Base-by-base conservation (phyloP, 1,284 basidiomycete genomes). In the Ceratobasidium papillatum region DNA sequence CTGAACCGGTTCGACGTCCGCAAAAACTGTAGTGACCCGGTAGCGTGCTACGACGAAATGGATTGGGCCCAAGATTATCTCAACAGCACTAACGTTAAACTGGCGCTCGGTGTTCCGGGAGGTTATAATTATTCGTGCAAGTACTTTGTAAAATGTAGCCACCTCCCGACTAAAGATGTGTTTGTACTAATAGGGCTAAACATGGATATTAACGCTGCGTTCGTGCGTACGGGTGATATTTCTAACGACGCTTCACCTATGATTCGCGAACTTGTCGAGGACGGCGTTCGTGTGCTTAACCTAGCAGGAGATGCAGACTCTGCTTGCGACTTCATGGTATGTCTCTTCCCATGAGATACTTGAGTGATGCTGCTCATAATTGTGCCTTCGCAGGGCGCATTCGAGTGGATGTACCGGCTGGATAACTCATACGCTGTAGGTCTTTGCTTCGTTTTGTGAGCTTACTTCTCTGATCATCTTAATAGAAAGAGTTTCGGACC, bases 391-490 rank as follows among this genome's bases (percentile, higher is more conserved):
- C 14, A 69, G 65, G 65, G 65, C 12, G 54, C 51, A 19, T 69
- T 69, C n/a, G 54, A 69, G 17, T 56, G 65, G 65, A 69, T 69
- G 65, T 69, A 69, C 22, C 51, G 27, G n/a, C 41, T 69, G 8
- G 65, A 69, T 22, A 38, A 51, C 19, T 52, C 65, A 8, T 69
- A 56, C 25, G 38, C 65, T 4, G 52, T 69, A 58, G 25, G 65
- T 56, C 36, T 32, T 5, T n/a, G 4, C 2, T 14, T 32, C 17
- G 38, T 19, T 30, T 3, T 34, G 3, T 32, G 30, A 5, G 3
- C 11, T 11, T 32, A 19, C 22, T n/a, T 51, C 22, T 41, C 38
- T 69, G 12, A 69, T 22, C 11, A 51, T 17, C 14, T 11, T 25
- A 66, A 32, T 36, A 69, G 65, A 52, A 43, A 12, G 65, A 69